phyloP scores from a whole-genome alignment of 179 eudicot species.

The Beta corolliflora region DNA sequence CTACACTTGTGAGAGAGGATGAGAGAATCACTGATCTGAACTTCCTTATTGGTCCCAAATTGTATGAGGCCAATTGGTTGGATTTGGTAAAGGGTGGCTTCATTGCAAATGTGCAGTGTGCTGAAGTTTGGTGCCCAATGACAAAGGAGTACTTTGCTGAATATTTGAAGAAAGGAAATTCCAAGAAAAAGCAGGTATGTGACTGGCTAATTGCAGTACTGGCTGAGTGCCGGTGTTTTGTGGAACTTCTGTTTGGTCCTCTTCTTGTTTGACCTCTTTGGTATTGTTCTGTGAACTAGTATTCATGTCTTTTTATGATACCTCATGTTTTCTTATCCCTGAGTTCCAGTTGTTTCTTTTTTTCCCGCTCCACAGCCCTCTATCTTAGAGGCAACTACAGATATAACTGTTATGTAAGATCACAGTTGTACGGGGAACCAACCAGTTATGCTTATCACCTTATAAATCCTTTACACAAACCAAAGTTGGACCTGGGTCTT shows the following conservation, averaged over 20 bases:
- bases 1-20: slow-evolving; percentile 98
- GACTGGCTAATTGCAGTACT: not conserved
- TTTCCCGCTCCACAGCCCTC: not conserved
- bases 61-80: slow-evolving; percentile 99
- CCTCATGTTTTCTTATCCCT: not conserved
- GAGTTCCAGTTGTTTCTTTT: not conserved
- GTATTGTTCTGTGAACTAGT: not conserved
- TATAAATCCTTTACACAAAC: not conserved
- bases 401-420: not conserved
- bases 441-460: not conserved
- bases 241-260: not conserved
- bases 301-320: not conserved
- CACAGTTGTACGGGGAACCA: not conserved
- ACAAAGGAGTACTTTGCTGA: slow-evolving; percentile 97
- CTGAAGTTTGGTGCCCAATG: slow-evolving; percentile 99
- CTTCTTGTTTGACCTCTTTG: too few relatives aligned
- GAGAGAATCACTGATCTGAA: slow-evolving; percentile 97
- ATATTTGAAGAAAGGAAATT: slow-evolving; percentile 91
- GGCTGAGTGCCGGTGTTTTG: not conserved
- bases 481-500: not conserved
- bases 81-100: slow-evolving; percentile 96
- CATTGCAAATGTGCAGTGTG: slow-evolving; percentile 98
- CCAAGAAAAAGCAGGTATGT: slow-evolving; percentile 91
- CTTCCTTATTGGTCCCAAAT: slow-evolving; percentile 95
- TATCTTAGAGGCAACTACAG: not conserved